Evolutionary conservation across 495 filamentous ascomycete genomes (phyloP), one percentile per base, ranked within the genome.

Genomic region (Trypethelium eluteriae): DNA sequence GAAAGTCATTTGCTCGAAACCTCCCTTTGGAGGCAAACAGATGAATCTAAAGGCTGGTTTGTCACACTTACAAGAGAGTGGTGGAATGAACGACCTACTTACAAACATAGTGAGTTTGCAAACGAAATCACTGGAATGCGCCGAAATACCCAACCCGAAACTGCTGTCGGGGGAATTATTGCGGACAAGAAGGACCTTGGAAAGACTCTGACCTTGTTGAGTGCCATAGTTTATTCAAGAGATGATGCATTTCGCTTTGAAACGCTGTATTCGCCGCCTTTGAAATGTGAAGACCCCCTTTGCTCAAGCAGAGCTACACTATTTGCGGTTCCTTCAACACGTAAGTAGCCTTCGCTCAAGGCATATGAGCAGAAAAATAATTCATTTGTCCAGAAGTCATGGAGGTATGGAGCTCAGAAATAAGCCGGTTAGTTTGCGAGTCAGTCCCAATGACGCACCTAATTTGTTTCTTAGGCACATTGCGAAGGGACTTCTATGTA

Each of bases 181-280:
- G 82, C 81, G 0, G 86, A 89, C 70, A 72, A 77, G 32, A 89
- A 89, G 86, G 87, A 87, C 0, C 73, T 89, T 2, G 88, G 88
- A 0, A 91, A 81, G 64, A 85, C 6, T 75, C 80, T 68, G 75
- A 82, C 67, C 74, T 71, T 32, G 70, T 75, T 76, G 85, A 35
- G 80, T 85, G 36, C 76, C 50, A 56, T 76, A 9, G 76, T 75
- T 9, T 1, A 34, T 7, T 35, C 25, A 59, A 34, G 32, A 9
- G 18, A 59, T 59, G 53, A 35, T 4, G 53, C 53, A 59, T 34
- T 35, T 3, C 2, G 18, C 18, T 59, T 59, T 59, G 53, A 34
- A 59, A 36, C 53, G 36, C 25, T 35, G 7, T 7, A 34, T 34
- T 14, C 25, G 2, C 18, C 53, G 25, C 49, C 2, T 53, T 53